phyloP scores from a whole-genome alignment of 2,329 filamentous ascomycete genomes.

The Apiospora hydei region DNA sequence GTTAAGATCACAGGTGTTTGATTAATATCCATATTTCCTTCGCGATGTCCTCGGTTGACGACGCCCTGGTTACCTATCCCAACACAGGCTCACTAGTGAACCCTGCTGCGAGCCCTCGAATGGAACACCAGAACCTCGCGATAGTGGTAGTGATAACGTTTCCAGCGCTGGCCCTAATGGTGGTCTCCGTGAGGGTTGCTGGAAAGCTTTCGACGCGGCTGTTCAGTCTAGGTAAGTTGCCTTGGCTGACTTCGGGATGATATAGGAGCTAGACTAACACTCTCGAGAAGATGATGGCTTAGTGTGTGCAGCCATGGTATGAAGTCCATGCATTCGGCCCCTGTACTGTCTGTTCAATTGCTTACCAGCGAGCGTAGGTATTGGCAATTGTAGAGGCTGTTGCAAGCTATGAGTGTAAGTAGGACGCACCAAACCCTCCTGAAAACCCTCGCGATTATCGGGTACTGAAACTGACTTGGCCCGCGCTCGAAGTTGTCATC shows the following conservation, averaged over 20 bases:
- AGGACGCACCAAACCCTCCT: neutral
- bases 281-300: slow-evolving; percentile 32
- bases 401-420: slow-evolving; percentile 36
- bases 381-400: slow-evolving; percentile 35
- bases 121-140: slow-evolving; percentile 30
- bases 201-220: slow-evolving; percentile 33
- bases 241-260: neutral
- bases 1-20: neutral
- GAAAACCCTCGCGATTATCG: slow-evolving; percentile 10
- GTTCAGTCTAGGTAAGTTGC: slow-evolving; percentile 33
- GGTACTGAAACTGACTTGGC: slow-evolving; percentile 20
- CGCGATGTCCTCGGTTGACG: neutral
- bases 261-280: slow-evolving; percentile 23
- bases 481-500: slow-evolving; percentile 31
- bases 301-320: slow-evolving; percentile 36
- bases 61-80: slow-evolving; percentile 20
- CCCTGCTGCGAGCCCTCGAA: slow-evolving; percentile 30
- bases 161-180: slow-evolving; percentile 32
- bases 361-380: slow-evolving; percentile 28
- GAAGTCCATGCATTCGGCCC: neutral
- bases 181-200: slow-evolving; percentile 32
- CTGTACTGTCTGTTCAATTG: neutral
- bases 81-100: slow-evolving; percentile 26
- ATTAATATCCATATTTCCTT: neutral
- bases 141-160: slow-evolving; percentile 32